A percentile compares a stretch with the other conserved stretches of the same genome.
These are phyloP conservation scores for Penicillium cinerascens DNA, from an alignment of 495 filamentous ascomycete species.

Conservation along the genomic window DNA sequence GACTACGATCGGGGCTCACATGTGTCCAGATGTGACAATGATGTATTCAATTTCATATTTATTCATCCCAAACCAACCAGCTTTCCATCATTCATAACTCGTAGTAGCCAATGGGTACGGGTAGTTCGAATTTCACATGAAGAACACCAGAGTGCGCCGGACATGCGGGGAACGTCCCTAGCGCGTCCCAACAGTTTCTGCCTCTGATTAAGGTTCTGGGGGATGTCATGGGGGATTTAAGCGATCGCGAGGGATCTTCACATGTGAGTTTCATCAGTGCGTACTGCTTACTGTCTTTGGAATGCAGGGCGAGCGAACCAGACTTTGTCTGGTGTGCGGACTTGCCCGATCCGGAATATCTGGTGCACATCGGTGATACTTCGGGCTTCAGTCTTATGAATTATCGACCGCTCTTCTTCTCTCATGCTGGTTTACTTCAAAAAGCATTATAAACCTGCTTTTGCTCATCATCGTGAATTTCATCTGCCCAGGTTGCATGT, in stretches of 20 bases:
- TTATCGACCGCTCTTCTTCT: no score
- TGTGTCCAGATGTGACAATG: no score
- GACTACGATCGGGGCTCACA: no score
- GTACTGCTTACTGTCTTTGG: conserved; percentile 9
- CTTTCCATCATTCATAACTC: not conserved
- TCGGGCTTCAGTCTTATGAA: no score
- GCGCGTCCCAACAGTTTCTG: conserved; percentile 10
- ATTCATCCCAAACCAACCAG: no score
- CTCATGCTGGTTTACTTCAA: no score
- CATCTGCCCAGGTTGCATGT: not conserved
- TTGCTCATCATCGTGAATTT: not conserved
- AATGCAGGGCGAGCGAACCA: conserved; percentile 15
- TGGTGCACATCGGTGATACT: not conserved
- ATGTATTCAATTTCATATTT: no score
- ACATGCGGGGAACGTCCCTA: conserved; percentile 14
- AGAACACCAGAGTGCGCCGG: not conserved
- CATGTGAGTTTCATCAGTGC: not conserved
- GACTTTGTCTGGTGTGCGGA: not conserved
- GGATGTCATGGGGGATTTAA: not conserved
- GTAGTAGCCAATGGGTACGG: not conserved
- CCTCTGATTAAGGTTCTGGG: not conserved
- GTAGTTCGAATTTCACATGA: conserved; percentile 7
- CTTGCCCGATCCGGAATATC: not conserved
- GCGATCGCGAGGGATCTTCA: conserved; percentile 1
- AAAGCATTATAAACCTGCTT: no score